phyloP scores from a whole-genome alignment of 176 grass and related monocot genomes.

The Triticum dicoccoides region DNA sequence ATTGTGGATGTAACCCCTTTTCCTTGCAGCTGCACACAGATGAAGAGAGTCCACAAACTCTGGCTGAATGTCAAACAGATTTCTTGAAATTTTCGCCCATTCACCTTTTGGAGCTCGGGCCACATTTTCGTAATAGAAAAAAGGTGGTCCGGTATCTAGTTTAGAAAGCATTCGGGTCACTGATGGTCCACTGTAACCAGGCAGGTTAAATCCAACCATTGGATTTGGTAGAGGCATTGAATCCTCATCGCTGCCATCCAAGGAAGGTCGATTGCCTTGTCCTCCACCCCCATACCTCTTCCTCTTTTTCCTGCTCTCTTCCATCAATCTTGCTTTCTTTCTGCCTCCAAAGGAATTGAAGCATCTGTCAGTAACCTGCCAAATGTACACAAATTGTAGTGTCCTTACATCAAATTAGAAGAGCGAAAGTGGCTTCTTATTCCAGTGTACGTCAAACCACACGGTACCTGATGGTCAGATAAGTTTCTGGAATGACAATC shows the following conservation, averaged over 20 bases:
- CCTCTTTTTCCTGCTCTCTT: slow-evolving; percentile 33
- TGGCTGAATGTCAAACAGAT: slow-evolving; percentile 61
- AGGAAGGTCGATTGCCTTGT: slow-evolving; percentile 10
- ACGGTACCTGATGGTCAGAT: slow-evolving; percentile 47
- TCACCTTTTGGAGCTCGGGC: slow-evolving; percentile 67
- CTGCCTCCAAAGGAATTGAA: neutral
- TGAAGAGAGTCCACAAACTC: slow-evolving; percentile 82
- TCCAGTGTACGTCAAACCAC: neutral
- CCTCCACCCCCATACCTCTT: slow-evolving; percentile 24
- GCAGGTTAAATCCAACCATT: slow-evolving; percentile 61
- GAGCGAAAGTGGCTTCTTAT: neutral
- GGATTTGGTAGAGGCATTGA: slow-evolving; percentile 41
- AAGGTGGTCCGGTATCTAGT: slow-evolving; percentile 56
- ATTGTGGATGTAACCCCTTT: slow-evolving; percentile 88
- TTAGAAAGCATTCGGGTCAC: slow-evolving; percentile 30
- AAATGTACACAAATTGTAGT: slow-evolving; percentile 7
- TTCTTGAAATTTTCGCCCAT: slow-evolving; percentile 60
- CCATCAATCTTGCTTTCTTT: slow-evolving; percentile 24
- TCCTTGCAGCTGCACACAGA: slow-evolving; percentile 62
- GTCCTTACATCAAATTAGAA: neutral
- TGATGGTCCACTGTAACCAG: slow-evolving; percentile 15
- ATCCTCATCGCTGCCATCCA: slow-evolving; percentile 13
- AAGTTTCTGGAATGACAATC: slow-evolving; percentile 2
- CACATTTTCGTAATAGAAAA: slow-evolving; percentile 84
- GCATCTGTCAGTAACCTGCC: slow-evolving; percentile 11